A percentile compares a stretch with the other conserved stretches of the same genome.
Conservation (phyloP, 768 basidiomycete species). For the Boletus subparvulus region DNA sequence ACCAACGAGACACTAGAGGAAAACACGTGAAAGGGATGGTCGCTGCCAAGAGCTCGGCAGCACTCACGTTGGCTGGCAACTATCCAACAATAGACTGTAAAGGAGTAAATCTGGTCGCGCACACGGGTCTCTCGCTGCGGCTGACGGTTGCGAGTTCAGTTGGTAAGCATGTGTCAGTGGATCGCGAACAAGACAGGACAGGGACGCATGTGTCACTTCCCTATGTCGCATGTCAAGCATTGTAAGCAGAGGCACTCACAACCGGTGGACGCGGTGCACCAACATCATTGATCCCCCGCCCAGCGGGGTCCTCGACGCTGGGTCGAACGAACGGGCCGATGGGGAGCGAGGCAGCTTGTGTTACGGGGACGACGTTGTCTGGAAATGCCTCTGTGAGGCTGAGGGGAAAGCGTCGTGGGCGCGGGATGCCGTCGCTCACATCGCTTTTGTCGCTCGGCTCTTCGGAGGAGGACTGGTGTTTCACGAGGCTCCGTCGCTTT, state of each 20-base stretch:
- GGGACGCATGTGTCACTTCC: conserved; percentile 9
- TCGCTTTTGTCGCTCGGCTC: conserved; percentile 33
- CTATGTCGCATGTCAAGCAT: conserved; percentile 11
- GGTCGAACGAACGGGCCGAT: conserved; percentile 7
- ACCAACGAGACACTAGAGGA: conserved; percentile 24
- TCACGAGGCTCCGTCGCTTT: conserved; percentile 25
- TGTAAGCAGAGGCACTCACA: conserved; percentile 28
- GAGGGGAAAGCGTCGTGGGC: conserved; percentile 5
- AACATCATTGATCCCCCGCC: neutral
- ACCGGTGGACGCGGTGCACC: conserved; percentile 9
- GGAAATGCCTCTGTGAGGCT: no score
- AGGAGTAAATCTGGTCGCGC: conserved; percentile 3
- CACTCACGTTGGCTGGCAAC: conserved; percentile 29
- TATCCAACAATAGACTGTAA: conserved; percentile 21
- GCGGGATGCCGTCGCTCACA: conserved; percentile 13
- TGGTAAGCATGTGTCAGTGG: conserved; percentile 20
- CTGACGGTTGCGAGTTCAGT: conserved; percentile 22
- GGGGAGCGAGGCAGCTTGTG: conserved; percentile 11
- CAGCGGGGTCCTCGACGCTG: neutral
- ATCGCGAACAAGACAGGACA: conserved; percentile 11
- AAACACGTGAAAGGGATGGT: neutral
- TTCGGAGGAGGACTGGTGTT: conserved; percentile 29
- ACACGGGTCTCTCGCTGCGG: conserved; percentile 3
- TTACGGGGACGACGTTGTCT: neutral
- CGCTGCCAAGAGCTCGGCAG: neutral